Percentiles rank a stretch among this genome's conserved stretches.
Conservation (phyloP, 31 red algal species). For the Bonnemaisonia californica region DNA sequence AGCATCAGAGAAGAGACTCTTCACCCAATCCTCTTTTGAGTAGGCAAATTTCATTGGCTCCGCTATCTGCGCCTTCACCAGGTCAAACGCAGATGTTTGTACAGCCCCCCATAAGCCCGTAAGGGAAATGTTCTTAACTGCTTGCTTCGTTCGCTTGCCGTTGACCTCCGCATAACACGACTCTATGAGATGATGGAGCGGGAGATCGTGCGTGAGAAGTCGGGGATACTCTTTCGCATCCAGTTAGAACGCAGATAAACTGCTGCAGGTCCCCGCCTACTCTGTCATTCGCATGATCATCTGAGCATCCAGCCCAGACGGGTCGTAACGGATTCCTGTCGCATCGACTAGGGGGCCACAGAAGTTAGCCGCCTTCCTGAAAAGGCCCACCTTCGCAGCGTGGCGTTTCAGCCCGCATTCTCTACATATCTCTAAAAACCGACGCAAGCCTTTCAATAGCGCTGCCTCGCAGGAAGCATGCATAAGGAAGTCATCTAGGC, state of each 20-base stretch:
- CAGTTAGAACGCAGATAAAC: conserved; percentile 33
- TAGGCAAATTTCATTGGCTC: conserved; percentile 14
- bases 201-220: conserved; percentile 4
- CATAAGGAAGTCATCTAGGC: conserved; percentile 41
- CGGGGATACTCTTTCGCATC: conserved; percentile 40
- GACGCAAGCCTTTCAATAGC: background rate
- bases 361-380: conserved; percentile 18
- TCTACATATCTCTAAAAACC: conserved; percentile 11
- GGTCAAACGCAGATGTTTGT: conserved; percentile 4
- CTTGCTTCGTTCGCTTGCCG: conserved; percentile 40
- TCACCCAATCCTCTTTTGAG: background rate
- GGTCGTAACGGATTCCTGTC: conserved; percentile 5
- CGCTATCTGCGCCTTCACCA: background rate
- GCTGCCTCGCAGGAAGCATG: conserved; percentile 17
- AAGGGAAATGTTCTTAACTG: background rate
- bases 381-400: conserved; percentile 4
- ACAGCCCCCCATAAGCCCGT: background rate
- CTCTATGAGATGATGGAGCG: conserved; percentile 31
- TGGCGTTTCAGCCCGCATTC: conserved; percentile 18
- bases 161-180: conserved; percentile 14
- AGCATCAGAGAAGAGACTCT: conserved; percentile 17
- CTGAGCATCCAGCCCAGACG: background rate
- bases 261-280: conserved; percentile 16
- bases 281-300: background rate
- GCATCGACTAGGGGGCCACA: conserved; percentile 20